Conservation (phyloP, 768 basidiomycete genomes). For the Saitozyma podzolica region DNA sequence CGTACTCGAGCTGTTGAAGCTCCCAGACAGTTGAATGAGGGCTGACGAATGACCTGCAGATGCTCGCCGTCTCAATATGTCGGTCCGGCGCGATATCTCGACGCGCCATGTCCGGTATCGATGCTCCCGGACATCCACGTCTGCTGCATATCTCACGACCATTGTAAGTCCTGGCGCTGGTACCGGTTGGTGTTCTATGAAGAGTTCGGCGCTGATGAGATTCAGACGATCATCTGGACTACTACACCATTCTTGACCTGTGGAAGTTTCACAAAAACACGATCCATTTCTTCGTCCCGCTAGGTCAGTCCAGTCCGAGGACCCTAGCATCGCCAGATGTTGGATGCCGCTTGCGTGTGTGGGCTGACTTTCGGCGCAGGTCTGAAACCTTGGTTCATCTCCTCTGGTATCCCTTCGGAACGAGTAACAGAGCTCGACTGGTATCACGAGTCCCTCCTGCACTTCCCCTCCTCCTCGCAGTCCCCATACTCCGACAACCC, state of each 20-base stretch:
- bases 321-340: not conserved
- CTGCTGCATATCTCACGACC: constrained; percentile 50
- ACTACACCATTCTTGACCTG: constrained; percentile 48
- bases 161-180: constrained; percentile 34
- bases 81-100: constrained; percentile 45
- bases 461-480: constrained; percentile 23
- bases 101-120: constrained; percentile 43
- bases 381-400: constrained; percentile 47
- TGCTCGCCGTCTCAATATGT: constrained; percentile 51
- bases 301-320: constrained; percentile 21
- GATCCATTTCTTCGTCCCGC: constrained; percentile 50
- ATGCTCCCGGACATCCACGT: constrained; percentile 47
- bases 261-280: constrained; percentile 43
- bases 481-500: not conserved
- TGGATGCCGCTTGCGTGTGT: not conserved
- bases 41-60: constrained; percentile 18
- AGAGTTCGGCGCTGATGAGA: not conserved
- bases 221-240: constrained; percentile 52
- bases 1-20: not conserved
- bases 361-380: constrained; percentile 20
- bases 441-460: constrained; percentile 45
- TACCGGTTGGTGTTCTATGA: constrained; percentile 1
- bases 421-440: constrained; percentile 50
- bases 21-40: not conserved
- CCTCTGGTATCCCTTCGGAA: constrained; percentile 35